Evolutionary conservation across 2,329 filamentous ascomycete genomes (phyloP), one percentile per base, ranked within the genome.

Genomic region (Cordyceps farinosa): DNA sequence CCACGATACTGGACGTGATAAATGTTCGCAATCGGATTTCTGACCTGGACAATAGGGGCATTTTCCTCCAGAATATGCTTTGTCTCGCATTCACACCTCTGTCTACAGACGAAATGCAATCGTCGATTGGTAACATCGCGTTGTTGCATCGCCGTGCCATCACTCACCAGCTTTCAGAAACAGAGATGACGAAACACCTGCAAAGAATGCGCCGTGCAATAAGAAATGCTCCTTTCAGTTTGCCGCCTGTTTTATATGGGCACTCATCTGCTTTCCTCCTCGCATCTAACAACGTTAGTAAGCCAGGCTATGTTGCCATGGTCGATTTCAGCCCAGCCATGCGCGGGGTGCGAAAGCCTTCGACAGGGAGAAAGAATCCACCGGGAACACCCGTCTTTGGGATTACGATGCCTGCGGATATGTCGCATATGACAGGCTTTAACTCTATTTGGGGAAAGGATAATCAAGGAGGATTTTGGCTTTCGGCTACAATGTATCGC

Each of bases 251-350:
- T 0, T 40, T 48, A 27, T 50, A 36, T 6, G 51, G 44, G 10
- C 15, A 17, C 1, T 11, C 38, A 3, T 45, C 50, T 3, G 50
- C 40, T 1, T 3, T 55, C 17, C 9, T 32, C 15, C 2, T 40
- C 17, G 30, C 34, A 4, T 34, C n/a, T 5, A 45, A 56, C 34
- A 62, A 62, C 13, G 34, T 62, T n/a, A 51, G 29, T 17, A 55
- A 50, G 42, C 17, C 22, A 15, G 32, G 32, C 60, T 55, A 40
- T 13, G 30, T 42, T 8, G 42, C 27, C 3, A 40, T 11, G 15
- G 32, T 42, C 36, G 64, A 65, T 51, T 62, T 64, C 36, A 22
- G 64, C 32, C 55, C 60, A 4, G 64, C 60, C 40, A 55, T 65
- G 8, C n/a, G 45, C 29, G 42, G 50, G 5, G 3, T 5, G 17